Evolutionary conservation across 371 early-diverging fungal genomes (phyloP).

Genomic region (Umbelopsis sp.): DNA sequence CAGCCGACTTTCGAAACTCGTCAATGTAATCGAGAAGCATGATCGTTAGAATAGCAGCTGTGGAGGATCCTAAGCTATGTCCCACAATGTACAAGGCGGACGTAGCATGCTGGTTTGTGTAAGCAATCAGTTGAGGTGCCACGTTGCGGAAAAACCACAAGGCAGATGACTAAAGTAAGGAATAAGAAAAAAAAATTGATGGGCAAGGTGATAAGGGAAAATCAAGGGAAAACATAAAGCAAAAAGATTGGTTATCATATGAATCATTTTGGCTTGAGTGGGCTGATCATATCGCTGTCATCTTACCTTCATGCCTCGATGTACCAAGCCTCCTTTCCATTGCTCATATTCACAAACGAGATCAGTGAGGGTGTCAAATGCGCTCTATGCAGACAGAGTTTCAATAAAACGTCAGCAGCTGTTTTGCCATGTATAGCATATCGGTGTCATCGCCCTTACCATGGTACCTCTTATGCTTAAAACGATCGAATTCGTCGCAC

Average conservation of each 20-base stretch:
- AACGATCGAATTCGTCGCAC: slow-evolving; percentile 66
- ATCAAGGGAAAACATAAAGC: no score
- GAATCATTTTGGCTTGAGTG: no score
- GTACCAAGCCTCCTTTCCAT: slow-evolving; percentile 85
- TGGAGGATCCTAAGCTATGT: slow-evolving; percentile 79
- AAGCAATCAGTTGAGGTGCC: slow-evolving; percentile 68
- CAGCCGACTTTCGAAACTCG: slow-evolving; percentile 48
- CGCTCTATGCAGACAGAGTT: slow-evolving; percentile 48
- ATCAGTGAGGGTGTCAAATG: slow-evolving; percentile 82
- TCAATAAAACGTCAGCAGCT: neutral
- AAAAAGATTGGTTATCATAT: neutral
- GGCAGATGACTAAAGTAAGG: slow-evolving; percentile 53
- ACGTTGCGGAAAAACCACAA: slow-evolving; percentile 73
- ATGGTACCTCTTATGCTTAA: slow-evolving; percentile 80
- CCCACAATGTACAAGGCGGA: slow-evolving; percentile 69
- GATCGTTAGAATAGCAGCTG: slow-evolving; percentile 75
- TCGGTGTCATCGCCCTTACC: slow-evolving; percentile 40
- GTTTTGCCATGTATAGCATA: neutral
- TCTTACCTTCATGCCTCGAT: slow-evolving; percentile 71
- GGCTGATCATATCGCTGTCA: neutral
- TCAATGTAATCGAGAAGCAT: slow-evolving; percentile 66
- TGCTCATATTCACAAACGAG: slow-evolving; percentile 81
- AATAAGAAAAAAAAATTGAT: neutral
- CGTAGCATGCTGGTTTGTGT: slow-evolving; percentile 61
- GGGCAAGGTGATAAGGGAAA: neutral